These are phyloP conservation scores for Globisporangium rhizosaccharum DNA, from an alignment of 352 stramenopile species.

Conservation along the genomic window DNA sequence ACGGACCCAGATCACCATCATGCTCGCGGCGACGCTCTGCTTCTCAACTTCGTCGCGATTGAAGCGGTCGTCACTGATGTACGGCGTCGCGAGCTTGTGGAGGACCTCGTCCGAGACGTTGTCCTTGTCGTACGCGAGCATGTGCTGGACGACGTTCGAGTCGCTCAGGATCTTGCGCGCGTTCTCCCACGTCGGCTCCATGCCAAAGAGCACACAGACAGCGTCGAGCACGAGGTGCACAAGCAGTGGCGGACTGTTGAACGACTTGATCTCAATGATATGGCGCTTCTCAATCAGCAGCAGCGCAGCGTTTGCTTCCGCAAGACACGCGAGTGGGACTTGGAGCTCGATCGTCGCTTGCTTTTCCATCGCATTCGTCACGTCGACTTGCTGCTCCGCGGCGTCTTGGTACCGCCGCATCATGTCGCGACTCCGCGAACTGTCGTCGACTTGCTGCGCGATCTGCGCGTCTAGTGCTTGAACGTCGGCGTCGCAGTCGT, in stretches of 20 bases:
- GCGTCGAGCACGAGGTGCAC: constrained; percentile 70
- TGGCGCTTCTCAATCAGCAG: constrained; percentile 64
- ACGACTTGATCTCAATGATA: constrained; percentile 84
- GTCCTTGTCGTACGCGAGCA: constrained; percentile 77
- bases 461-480: constrained; percentile 19
- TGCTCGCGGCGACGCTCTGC: constrained; percentile 68
- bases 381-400: constrained; percentile 53
- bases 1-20: constrained; percentile 72
- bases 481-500: constrained; percentile 26
- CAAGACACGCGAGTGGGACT: constrained; percentile 52
- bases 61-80: constrained; percentile 50
- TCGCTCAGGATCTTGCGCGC: constrained; percentile 55
- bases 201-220: constrained; percentile 64
- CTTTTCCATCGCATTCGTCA: constrained; percentile 62
- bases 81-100: constrained; percentile 36
- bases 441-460: constrained; percentile 35
- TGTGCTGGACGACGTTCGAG: constrained; percentile 58
- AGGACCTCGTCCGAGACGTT: constrained; percentile 35
- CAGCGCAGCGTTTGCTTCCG: constrained; percentile 60
- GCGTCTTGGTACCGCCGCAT: constrained; percentile 55
- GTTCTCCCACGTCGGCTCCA: constrained; percentile 73
- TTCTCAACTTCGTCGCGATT: constrained; percentile 65
- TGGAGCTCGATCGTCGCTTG: constrained; percentile 48
- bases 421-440: constrained; percentile 39
- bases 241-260: constrained; percentile 59